A percentile compares a stretch with the other conserved stretches of the same genome.
Conservation (phyloP, 2,329 filamentous ascomycete species). For the Zymoseptoria pseudotritici region DNA sequence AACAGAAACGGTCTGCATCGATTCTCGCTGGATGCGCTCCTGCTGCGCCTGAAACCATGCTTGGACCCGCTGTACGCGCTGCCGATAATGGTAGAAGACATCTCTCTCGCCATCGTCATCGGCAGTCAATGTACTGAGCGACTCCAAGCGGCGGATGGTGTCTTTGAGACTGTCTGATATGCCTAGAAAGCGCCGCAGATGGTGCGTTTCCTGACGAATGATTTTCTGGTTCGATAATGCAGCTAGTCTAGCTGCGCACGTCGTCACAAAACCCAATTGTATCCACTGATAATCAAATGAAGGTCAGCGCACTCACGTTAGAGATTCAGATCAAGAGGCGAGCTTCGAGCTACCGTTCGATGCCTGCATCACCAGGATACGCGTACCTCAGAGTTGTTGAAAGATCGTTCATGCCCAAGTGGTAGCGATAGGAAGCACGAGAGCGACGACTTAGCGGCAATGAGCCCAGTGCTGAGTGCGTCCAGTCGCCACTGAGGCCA, state of each 20-base stretch:
- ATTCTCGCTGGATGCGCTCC: not conserved
- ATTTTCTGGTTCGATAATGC: not conserved
- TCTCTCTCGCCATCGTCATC: not conserved
- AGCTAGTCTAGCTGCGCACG: not conserved
- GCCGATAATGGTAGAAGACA: not conserved
- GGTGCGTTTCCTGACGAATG: not conserved
- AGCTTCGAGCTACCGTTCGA: not conserved
- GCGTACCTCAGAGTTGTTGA: not conserved
- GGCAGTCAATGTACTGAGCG: not conserved
- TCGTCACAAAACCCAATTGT: not conserved
- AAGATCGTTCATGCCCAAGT: not conserved
- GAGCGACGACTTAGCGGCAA: not conserved
- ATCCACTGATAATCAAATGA: not conserved
- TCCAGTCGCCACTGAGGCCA: not conserved
- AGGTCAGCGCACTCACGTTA: not conserved
- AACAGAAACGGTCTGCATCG: not conserved
- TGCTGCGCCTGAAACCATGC: not conserved
- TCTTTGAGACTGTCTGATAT: not conserved
- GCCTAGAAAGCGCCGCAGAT: not conserved
- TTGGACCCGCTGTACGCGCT: not conserved
- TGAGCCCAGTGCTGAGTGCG: not conserved
- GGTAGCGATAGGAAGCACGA: not conserved
- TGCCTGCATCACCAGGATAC: too few species aligned
- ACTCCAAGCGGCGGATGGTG: not conserved
- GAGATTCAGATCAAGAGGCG: not conserved